Conservation (phyloP, 805 yeast genomes). For the Kuraishia cidri region DNA sequence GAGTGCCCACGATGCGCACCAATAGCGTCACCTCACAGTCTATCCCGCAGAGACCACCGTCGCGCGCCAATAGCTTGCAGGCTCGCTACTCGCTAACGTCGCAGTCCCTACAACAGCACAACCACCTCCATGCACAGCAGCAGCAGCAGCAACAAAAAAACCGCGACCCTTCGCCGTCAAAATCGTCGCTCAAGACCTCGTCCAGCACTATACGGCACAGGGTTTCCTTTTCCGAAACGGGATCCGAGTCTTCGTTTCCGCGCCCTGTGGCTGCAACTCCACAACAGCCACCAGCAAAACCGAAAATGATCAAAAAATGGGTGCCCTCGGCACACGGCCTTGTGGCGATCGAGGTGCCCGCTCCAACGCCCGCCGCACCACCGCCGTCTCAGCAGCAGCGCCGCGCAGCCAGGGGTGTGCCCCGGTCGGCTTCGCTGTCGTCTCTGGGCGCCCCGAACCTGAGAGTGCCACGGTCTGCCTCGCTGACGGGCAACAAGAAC, state of each 20-base stretch:
- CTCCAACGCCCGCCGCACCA: conserved; percentile 12
- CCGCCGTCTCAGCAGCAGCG: conserved; percentile 3
- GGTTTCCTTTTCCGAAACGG: conserved; percentile 11
- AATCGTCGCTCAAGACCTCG: not conserved
- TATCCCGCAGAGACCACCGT: conserved; percentile 1
- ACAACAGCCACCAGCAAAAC: conserved; percentile 5
- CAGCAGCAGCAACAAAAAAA: not conserved
- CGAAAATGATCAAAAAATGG: conserved; percentile 54
- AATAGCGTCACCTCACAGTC: not conserved
- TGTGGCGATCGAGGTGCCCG: conserved; percentile 61
- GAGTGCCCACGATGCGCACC: not conserved
- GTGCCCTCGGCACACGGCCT: conserved; percentile 70
- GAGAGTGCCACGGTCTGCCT: too few species aligned
- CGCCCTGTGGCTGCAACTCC: conserved; percentile 6
- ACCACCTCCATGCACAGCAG: not conserved
- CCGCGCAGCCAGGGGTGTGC: too few species aligned
- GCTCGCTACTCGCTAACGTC: not conserved
- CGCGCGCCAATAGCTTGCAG: not conserved
- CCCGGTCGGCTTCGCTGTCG: conserved; percentile 14
- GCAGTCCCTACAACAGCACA: not conserved
- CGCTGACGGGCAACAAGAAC: too few species aligned
- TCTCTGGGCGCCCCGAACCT: conserved; percentile 7
- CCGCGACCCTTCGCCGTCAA: not conserved
- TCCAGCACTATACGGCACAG: conserved; percentile 7
- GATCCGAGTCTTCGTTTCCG: not conserved